A percentile compares a stretch with the other conserved stretches of the same genome.
Evolutionary conservation across 179 eudicot genomes (phyloP).

Genomic region (Camellia oleifera): DNA sequence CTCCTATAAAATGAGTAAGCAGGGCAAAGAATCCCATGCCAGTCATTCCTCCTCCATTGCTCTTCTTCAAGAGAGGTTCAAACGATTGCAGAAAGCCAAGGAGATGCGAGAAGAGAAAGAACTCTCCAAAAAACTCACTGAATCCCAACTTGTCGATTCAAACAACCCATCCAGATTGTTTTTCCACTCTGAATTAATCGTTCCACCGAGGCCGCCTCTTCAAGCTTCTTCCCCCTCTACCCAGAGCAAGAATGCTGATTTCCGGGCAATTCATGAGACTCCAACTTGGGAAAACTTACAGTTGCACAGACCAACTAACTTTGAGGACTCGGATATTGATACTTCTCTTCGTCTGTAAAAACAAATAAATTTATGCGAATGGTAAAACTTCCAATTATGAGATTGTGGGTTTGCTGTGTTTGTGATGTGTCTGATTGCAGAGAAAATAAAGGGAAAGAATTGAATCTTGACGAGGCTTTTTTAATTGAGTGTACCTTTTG

Average conservation of each 20-base stretch:
- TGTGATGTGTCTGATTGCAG: background rate
- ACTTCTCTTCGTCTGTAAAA: constrained; percentile 19
- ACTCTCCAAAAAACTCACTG: background rate
- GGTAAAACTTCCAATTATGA: no score
- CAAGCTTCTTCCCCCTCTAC: constrained; percentile 9
- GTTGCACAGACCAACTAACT: constrained; percentile 7
- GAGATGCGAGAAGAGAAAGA: constrained; percentile 14
- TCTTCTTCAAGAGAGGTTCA: constrained; percentile 21
- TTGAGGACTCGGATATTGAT: constrained; percentile 17
- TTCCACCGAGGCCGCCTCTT: constrained; percentile 3
- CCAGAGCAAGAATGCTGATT: background rate
- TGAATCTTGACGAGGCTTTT: background rate
- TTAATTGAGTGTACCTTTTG: no score
- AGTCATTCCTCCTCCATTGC: constrained; percentile 15
- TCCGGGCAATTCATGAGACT: background rate
- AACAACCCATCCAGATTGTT: constrained; percentile 11
- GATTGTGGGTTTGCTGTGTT: background rate
- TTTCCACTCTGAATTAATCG: constrained; percentile 1
- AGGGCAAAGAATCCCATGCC: background rate
- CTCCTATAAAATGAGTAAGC: constrained; percentile 2
- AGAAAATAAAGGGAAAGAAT: background rate
- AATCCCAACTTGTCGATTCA: background rate
- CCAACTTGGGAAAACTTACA: background rate
- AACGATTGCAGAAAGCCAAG: constrained; percentile 13
- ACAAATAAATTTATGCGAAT: background rate